Percentiles rank a stretch among this genome's conserved stretches.
phyloP scores from a whole-genome alignment of 176 grass and related monocot genomes.

The Triticum monococcum region DNA sequence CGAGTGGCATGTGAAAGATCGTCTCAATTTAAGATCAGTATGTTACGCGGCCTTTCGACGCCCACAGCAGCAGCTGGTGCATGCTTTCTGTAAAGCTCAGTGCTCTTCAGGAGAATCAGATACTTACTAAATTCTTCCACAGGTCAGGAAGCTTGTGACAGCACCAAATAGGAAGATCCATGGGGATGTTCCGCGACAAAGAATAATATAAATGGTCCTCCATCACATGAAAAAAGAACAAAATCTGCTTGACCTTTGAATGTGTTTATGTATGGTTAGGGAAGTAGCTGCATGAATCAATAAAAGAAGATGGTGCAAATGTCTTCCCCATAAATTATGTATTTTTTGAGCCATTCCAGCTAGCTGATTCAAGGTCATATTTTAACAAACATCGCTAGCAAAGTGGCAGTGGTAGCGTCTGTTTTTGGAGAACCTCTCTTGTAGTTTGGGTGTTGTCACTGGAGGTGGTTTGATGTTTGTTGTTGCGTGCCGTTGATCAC shows the following conservation, averaged over 20 bases:
- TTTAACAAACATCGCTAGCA: background rate
- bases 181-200: constrained; percentile 42
- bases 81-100: constrained; percentile 27
- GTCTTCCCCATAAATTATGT: background rate
- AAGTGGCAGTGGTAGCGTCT: background rate
- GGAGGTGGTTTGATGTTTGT: background rate
- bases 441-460: background rate
- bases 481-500: background rate
- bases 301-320: background rate
- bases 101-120: constrained; percentile 27
- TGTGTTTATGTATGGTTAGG: background rate
- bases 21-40: constrained; percentile 7
- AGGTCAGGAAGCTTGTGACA: constrained; percentile 4
- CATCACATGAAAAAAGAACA: constrained; percentile 18
- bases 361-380: background rate
- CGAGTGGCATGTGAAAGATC: background rate
- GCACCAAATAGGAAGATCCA: constrained; percentile 59
- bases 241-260: constrained; percentile 10
- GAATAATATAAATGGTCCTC: constrained; percentile 29
- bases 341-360: background rate
- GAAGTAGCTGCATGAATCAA: constrained; percentile 17
- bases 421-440: background rate
- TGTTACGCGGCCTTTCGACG: constrained; percentile 44
- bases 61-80: constrained; percentile 12
- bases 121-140: constrained; percentile 38